Base-by-base conservation (phyloP, 2,329 filamentous ascomycete species). In the Mollisiaceae sp. region DNA sequence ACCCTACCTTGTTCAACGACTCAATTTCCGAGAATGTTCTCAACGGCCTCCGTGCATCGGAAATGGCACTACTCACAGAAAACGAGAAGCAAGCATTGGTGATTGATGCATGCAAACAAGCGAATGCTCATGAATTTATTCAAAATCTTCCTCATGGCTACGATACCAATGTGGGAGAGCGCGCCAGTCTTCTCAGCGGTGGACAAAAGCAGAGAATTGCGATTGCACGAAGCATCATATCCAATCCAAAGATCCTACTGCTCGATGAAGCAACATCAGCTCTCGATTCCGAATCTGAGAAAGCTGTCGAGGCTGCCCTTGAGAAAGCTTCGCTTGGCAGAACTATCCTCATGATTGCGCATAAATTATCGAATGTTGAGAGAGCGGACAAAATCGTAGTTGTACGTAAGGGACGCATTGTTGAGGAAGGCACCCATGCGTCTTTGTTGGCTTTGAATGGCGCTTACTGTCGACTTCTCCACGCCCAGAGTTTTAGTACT, bases 321-420 rank as follows among this genome's bases (percentile, higher is more conserved):
- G 81, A 82, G 63, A 77, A 78, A 8, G 79, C 87, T 0, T 85
- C 85, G 0, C 75, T 79, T 43, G 80, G 82, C 43, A 79, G 86
- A n/a, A 90, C 87, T 0, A 89, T 86, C 0, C 85, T 90, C 60
- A 81, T 85, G 14, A 86, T 89, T 63, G 86, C 86, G 22, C 65
- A 93, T 76, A 82, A 90, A 6, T 80, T 93, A 2, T 90, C 89
- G 0, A 93, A 90, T 0, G 90, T 92, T 71, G 89, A 88, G 75
- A 86, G 90, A 68, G 92, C 92, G 1, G 89, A 96, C 73, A 86
- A 88, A 41, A 95, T 96, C 60, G 81, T 93, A 6, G 92, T 96
- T 0, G 77, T 95, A 59, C 83, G 89, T 54, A 85, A 89, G 70
- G 93, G 92, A 0, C 79, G 82, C 59, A 85, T 92, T 0, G 83